phyloP scores from a whole-genome alignment of 1,284 basidiomycete species.

The Leccinum pallidistipes region DNA sequence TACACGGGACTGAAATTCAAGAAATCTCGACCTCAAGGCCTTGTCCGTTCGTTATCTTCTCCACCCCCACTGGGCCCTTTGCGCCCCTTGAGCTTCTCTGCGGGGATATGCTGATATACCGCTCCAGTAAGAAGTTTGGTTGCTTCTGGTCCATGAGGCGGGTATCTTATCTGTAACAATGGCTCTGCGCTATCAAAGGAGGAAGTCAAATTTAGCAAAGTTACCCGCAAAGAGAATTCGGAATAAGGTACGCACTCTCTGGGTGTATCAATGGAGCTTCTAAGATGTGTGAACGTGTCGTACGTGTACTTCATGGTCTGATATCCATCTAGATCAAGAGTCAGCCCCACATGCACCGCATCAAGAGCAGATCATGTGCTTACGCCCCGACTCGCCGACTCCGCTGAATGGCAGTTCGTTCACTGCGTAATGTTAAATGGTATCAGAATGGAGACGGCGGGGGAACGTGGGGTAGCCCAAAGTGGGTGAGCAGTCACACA shows the following conservation, averaged over 20 bases:
- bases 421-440: constrained; percentile 6
- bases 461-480: not conserved
- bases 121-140: constrained; percentile 10
- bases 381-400: constrained; percentile 46
- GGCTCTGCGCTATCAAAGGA: constrained; percentile 21
- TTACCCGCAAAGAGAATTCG: not conserved
- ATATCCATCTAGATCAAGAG: constrained; percentile 38
- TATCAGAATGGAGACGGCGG: not conserved
- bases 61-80: not conserved
- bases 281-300: constrained; percentile 47
- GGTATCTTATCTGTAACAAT: constrained; percentile 23
- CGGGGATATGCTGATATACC: constrained; percentile 18
- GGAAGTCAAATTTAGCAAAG: not conserved
- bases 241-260: constrained; percentile 31
- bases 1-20: not conserved
- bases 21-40: not conserved
- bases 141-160: constrained; percentile 22
- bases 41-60: not conserved
- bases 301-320: constrained; percentile 46
- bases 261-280: constrained; percentile 46
- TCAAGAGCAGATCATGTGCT: constrained; percentile 33
- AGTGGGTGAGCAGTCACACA: not conserved
- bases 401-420: constrained; percentile 31
- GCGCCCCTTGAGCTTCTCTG: constrained; percentile 1
- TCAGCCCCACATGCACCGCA: constrained; percentile 5